Evolutionary conservation across 176 grass and related monocot genomes (phyloP), one percentile per base, ranked within the genome.

Genomic region (Ensete ventricosum): DNA sequence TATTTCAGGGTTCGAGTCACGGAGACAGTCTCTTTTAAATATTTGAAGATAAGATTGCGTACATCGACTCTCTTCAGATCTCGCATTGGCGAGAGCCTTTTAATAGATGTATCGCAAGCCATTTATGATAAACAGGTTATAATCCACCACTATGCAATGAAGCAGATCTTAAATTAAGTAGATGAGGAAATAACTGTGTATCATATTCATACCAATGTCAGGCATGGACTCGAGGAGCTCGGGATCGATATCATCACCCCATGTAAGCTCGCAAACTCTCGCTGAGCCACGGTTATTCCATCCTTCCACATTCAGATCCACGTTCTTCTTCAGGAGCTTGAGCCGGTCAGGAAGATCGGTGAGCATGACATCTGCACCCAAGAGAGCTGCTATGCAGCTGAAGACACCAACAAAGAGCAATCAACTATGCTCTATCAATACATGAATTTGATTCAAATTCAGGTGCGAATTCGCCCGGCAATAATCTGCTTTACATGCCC

Each of bases 311-410:
- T 88, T 92, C 9, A 83, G 74, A 59, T 80, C 51, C 8, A 93
- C 84, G 57, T 93, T 93, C 82, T 91, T 98, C 54, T 83, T 80
- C 19, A 98, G 83, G 54, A 98, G 86, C 79, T 82, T 89, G 71
- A 98, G 84, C 22, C 94, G 94, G 75, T 98, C 88, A 0, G 86
- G 84, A 59, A 98, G 84, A 75, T 98, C 90, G 50, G 90, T 93
- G 22, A 93, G 82, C 29, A 89, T 67, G 11, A 87, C 84, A 25
- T 87, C 69, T 5, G 90, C 90, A 21, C 90, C 87, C 24, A 93
- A 82, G 52, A 89, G 80, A 60, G 90, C 79, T 9, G 79, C 90
- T 22, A 85, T 83, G 50, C 83, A 82, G 65, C 87, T 89, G 58
- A 77, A 64, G 8, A 77, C 9, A 23, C 50, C 17, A 73, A 52